Base-by-base conservation (phyloP, 257 asterid genomes). In the Solanum lycopersicoides region DNA sequence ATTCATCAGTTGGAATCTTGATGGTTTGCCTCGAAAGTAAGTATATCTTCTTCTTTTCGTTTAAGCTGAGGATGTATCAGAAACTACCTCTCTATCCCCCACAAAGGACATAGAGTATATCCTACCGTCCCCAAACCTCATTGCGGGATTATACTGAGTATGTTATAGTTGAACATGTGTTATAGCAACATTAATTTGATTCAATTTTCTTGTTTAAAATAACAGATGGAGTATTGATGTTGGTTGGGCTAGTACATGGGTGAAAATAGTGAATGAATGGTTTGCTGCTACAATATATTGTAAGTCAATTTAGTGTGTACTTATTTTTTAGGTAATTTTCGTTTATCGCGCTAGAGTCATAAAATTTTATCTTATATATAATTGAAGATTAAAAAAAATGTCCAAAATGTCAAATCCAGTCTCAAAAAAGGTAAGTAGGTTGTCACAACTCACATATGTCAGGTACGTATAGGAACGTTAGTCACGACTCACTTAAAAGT, bases 191-290 rank as follows among this genome's bases (percentile, higher is more conserved):
- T 35, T 34, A 9, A 30, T 63, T 83, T 39, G 56, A 28, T 28
- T 68, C 30, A 84, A 1, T 45, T 30, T 53, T 42, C 41, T 42
- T n/a, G 79, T 66, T 14, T 41, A 25, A 86, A 75, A 25, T 32
- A 84, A 75, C 91, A 95, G 98, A 88, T 97, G 98, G 98, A 92
- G 98, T 92, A 95, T 97, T 39, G 99, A 97, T 83, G 96, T 97
- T 60, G 99, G 99, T 12, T 95, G 99, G 98, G 96, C 97, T 68
- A 95, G 98, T 86, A 95, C 98, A 4, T 96, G 98, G 99, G 98
- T 95, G 56, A 95, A 95, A 91, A 95, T 97, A 32, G 91, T 97
- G 5, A 97, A 97, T 25, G 98, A 94, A 88, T 94, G 98, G 99
- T 94, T 95, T 90, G 98, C 98, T 80, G 98, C 99, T 86, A 93